These are phyloP conservation scores for Starmerella potacharoeniae DNA, from an alignment of 805 yeast species.

Conservation along the genomic window DNA sequence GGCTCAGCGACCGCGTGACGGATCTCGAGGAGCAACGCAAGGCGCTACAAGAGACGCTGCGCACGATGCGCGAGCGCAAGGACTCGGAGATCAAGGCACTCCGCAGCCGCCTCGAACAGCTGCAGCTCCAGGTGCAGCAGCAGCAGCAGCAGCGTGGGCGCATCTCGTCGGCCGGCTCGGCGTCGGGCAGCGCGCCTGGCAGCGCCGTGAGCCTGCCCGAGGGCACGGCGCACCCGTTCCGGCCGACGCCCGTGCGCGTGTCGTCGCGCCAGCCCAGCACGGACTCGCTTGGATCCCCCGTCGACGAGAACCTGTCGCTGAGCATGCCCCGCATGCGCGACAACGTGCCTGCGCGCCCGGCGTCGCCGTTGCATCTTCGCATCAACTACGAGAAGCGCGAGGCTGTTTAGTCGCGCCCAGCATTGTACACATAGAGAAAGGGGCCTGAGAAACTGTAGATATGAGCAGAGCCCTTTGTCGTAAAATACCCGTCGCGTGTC, in stretches of 20 bases:
- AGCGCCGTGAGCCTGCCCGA: background rate
- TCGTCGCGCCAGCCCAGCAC: background rate
- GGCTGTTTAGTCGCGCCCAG: background rate
- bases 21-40: slow-evolving; percentile 30
- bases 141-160: slow-evolving; percentile 13
- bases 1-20: slow-evolving; percentile 28
- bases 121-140: slow-evolving; percentile 17
- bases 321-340: slow-evolving; percentile 11
- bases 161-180: background rate
- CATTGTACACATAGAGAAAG: background rate
- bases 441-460: too few species aligned
- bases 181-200: background rate
- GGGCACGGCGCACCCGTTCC: background rate
- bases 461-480: too few species aligned
- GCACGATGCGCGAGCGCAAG: slow-evolving; percentile 32
- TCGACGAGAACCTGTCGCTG: slow-evolving; percentile 1
- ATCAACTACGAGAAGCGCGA: slow-evolving; percentile 7
- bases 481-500: too few species aligned
- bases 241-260: slow-evolving; percentile 1
- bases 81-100: slow-evolving; percentile 29
- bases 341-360: slow-evolving; percentile 6
- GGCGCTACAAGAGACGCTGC: slow-evolving; percentile 32
- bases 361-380: slow-evolving; percentile 12
- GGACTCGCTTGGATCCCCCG: background rate
- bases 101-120: slow-evolving; percentile 24